Conservation (phyloP, 2,329 filamentous ascomycete genomes). For the Tolypocladium guangdongense region DNA sequence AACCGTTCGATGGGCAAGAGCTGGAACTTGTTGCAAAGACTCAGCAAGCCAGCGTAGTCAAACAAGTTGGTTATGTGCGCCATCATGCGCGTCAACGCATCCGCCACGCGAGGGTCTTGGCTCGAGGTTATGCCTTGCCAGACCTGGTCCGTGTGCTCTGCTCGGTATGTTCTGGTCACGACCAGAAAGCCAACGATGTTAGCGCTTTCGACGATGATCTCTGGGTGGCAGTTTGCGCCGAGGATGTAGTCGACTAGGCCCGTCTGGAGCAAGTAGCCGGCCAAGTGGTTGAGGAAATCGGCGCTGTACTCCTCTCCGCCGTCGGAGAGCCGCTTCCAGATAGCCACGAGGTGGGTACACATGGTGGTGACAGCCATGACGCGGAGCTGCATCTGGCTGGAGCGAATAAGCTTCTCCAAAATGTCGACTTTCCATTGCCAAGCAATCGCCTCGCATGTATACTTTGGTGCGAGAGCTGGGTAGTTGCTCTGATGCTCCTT, state of each 20-base stretch:
- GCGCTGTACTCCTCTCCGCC: slow-evolving; percentile 24
- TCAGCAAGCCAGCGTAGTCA: slow-evolving; percentile 39
- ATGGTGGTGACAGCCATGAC: slow-evolving; percentile 68
- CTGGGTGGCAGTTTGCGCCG: slow-evolving; percentile 82
- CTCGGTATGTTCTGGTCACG: slow-evolving; percentile 63
- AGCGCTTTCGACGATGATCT: slow-evolving; percentile 68
- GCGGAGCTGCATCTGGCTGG: slow-evolving; percentile 82
- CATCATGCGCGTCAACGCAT: slow-evolving; percentile 64
- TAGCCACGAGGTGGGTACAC: slow-evolving; percentile 55
- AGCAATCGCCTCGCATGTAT: slow-evolving; percentile 39
- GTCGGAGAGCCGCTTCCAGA: slow-evolving; percentile 51
- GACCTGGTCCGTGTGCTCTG: slow-evolving; percentile 63
- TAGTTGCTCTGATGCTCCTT: slow-evolving; percentile 13
- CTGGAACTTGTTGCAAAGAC: slow-evolving; percentile 62
- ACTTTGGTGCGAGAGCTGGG: slow-evolving; percentile 26
- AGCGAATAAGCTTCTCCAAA: slow-evolving; percentile 62
- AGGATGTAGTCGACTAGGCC: slow-evolving; percentile 78
- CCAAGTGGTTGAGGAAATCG: slow-evolving; percentile 53
- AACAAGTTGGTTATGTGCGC: slow-evolving; percentile 36
- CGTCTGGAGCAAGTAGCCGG: slow-evolving; percentile 56
- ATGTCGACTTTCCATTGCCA: slow-evolving; percentile 60
- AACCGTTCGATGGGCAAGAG: slow-evolving; percentile 52
- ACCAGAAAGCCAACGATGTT: slow-evolving; percentile 84
- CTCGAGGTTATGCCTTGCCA: slow-evolving; percentile 76
- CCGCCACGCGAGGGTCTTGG: slow-evolving; percentile 74